Evolutionary conservation across 2,329 filamentous ascomycete genomes (phyloP), one percentile per base, ranked within the genome.

Genomic region (Allantophomopsis lycopodina): DNA sequence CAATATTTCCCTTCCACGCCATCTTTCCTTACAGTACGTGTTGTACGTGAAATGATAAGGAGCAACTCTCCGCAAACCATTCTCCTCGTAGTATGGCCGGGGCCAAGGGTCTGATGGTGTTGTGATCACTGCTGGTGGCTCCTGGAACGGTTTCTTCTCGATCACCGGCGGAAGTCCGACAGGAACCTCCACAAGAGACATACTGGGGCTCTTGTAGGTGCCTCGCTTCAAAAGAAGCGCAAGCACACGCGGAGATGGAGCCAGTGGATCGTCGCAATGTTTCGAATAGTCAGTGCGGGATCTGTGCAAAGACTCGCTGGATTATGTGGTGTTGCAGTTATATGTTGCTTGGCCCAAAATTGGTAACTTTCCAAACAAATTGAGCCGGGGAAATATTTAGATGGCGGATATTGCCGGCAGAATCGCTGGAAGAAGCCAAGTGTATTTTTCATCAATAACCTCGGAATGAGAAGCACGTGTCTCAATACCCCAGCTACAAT

Each of bases 31-130:
- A 66, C 84, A 91, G 63, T 76, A 86, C 0, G 89, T 95, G 56
- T 94, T 93, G 67, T 95, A 95, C 2, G 88, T 95, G 59, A 72
- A 95, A 57, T 91, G 77, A 56, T 98, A 96, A 3, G 89, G 89
- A 34, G 70, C 71, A 23, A 95, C 81, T 46, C 86, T 79, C 38
- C 88, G 79, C 45, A 98, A 64, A 7, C 84, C 87, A 49, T 81
- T 79, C 50, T 94, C 81, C 45, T 94, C 68, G 51, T 81, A 82
- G 61, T 95, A 96, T 1, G 86, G 87, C 41, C 64, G 62, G 7
- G 71, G 73, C 66, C 64, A 57, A 18, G 73, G 73, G 51, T 69
- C 66, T 50, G 61, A 66, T n/a, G 68, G 67, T 11, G 71, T 74
- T 20, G 63, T 63, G 32, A 64, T 56, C 2, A 72, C 65, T 20